These are phyloP conservation scores for Carallia pectinifolia DNA, from an alignment of 345 rosid species.

Conservation along the genomic window DNA sequence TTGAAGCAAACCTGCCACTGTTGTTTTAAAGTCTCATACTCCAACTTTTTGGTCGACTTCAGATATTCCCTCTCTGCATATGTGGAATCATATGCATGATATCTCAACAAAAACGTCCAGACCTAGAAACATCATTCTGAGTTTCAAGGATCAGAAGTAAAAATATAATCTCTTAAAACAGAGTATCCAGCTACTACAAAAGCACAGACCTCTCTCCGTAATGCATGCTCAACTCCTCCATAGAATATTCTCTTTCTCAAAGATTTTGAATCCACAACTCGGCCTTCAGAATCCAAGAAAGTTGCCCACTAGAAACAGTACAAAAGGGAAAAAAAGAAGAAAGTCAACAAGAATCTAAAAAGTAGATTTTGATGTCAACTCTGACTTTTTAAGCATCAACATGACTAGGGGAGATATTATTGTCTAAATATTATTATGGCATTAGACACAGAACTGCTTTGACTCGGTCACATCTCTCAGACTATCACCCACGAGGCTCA, in stretches of 20 bases:
- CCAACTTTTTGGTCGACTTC: slow-evolving; percentile 53
- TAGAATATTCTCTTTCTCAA: slow-evolving; percentile 81
- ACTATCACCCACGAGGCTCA: too few species aligned
- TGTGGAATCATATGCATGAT: slow-evolving; percentile 73
- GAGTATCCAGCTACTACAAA: slow-evolving; percentile 8
- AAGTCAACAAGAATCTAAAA: neutral
- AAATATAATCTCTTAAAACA: neutral
- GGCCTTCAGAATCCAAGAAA: slow-evolving; percentile 87
- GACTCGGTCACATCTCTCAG: too few species aligned
- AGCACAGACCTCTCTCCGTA: slow-evolving; percentile 74
- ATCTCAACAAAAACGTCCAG: slow-evolving; percentile 89
- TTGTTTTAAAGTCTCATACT: slow-evolving; percentile 73
- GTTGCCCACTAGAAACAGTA: slow-evolving; percentile 62
- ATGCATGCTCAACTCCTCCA: slow-evolving; percentile 79
- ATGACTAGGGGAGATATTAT: too few species aligned
- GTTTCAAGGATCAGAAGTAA: slow-evolving; percentile 15
- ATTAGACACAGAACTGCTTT: too few species aligned
- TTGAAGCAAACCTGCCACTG: slow-evolving; percentile 2
- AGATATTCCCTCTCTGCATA: slow-evolving; percentile 82
- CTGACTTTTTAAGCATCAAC: too few species aligned
- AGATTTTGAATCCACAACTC: slow-evolving; percentile 64
- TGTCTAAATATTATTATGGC: too few species aligned
- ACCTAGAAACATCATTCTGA: slow-evolving; percentile 44
- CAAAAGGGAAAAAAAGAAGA: slow-evolving; percentile 14
- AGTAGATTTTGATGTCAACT: too few species aligned